Evolutionary conservation across 768 basidiomycete species (phyloP).

Genomic region (Cyclocybe aegerita): DNA sequence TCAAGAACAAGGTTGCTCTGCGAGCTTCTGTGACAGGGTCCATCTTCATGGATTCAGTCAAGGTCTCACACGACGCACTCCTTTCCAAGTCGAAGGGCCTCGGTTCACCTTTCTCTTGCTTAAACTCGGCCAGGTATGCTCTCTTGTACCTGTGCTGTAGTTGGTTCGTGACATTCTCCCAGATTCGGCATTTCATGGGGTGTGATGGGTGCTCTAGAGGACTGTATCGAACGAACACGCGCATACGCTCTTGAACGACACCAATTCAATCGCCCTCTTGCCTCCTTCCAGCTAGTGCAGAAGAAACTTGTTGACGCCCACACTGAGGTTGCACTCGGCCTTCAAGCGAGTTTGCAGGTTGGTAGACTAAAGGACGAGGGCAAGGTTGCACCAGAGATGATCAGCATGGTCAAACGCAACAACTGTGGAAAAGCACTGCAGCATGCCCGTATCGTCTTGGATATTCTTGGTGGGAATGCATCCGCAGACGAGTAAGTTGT

Average conservation of each 20-base stretch:
- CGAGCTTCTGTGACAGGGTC: slow-evolving; percentile 84
- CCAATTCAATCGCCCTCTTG: slow-evolving; percentile 88
- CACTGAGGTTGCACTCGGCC: slow-evolving; percentile 78
- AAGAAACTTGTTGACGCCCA: slow-evolving; percentile 97
- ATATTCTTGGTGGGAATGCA: slow-evolving; percentile 94
- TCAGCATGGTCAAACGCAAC: slow-evolving; percentile 92
- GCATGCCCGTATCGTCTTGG: slow-evolving; percentile 78
- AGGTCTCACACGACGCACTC: slow-evolving; percentile 70
- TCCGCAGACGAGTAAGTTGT: slow-evolving; percentile 81
- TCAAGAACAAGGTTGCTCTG: slow-evolving; percentile 92
- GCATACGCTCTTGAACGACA: slow-evolving; percentile 86
- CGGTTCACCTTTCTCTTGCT: slow-evolving; percentile 84
- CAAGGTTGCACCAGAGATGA: slow-evolving; percentile 82
- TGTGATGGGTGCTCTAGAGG: slow-evolving; percentile 93
- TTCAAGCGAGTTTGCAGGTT: slow-evolving; percentile 74
- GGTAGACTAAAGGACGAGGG: slow-evolving; percentile 86
- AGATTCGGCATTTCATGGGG: slow-evolving; percentile 94
- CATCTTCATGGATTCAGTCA: slow-evolving; percentile 90
- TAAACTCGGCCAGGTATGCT: slow-evolving; percentile 79
- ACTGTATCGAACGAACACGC: slow-evolving; percentile 77
- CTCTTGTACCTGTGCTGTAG: slow-evolving; percentile 4
- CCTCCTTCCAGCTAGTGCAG: slow-evolving; percentile 96
- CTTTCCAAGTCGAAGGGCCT: slow-evolving; percentile 80
- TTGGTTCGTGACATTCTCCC: neutral
- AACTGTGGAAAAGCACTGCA: slow-evolving; percentile 93